A percentile compares a stretch with the other conserved stretches of the same genome.
phyloP scores from a whole-genome alignment of 2,329 filamentous ascomycete genomes.

The Sphaerostilbella broomeana region DNA sequence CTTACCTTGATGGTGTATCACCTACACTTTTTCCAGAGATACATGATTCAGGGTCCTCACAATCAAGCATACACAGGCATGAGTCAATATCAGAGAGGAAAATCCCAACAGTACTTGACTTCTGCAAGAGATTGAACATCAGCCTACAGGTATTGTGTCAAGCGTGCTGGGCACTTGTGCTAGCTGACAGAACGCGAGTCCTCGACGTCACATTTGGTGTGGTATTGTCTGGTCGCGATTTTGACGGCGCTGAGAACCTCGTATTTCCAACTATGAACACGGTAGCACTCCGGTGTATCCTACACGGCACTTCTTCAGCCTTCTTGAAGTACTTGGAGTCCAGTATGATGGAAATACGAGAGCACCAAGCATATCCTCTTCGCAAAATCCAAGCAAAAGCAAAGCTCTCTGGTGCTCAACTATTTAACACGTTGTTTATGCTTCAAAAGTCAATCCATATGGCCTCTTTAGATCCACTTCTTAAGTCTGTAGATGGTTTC shows the following conservation, averaged over 20 bases:
- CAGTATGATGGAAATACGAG: slow-evolving; percentile 57
- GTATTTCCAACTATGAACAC: slow-evolving; percentile 94
- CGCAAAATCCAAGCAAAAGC: slow-evolving; percentile 53
- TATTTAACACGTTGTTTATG: slow-evolving; percentile 54
- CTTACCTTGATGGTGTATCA: slow-evolving; percentile 50
- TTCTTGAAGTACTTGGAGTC: slow-evolving; percentile 71
- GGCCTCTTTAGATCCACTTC: slow-evolving; percentile 32
- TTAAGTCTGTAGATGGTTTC: slow-evolving; percentile 55
- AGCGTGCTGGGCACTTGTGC: slow-evolving; percentile 65
- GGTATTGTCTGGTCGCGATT: slow-evolving; percentile 78
- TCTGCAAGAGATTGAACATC: slow-evolving; percentile 62
- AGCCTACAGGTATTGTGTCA: slow-evolving; percentile 72
- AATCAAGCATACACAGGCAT: slow-evolving; percentile 15
- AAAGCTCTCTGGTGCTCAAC: slow-evolving; percentile 27
- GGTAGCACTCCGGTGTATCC: slow-evolving; percentile 62
- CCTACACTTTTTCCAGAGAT: slow-evolving; percentile 28
- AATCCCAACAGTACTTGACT: slow-evolving; percentile 39
- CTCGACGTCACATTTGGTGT: slow-evolving; percentile 78
- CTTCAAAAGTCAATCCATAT: slow-evolving; percentile 35
- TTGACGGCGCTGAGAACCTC: slow-evolving; percentile 57
- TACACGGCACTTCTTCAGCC: slow-evolving; percentile 59
- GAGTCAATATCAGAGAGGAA: slow-evolving; percentile 4
- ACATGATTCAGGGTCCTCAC: neutral
- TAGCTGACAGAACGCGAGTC: slow-evolving; percentile 55
- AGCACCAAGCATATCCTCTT: slow-evolving; percentile 71